These are phyloP conservation scores for Sinapis alba DNA, from an alignment of 441 rosid genomes.

Conservation along the genomic window DNA sequence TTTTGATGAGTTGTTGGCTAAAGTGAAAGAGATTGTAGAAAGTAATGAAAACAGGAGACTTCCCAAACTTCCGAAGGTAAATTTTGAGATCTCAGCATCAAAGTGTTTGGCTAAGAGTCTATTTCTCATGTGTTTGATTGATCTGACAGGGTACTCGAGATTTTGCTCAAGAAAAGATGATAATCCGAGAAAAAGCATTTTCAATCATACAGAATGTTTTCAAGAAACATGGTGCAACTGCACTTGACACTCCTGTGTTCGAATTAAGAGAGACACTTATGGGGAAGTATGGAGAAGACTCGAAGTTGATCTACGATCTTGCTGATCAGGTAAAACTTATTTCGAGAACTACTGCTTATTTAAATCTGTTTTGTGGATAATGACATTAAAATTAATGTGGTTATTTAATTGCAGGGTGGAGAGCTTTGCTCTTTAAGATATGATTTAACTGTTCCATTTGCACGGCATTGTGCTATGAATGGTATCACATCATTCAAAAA, in stretches of 20 bases:
- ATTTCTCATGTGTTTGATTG: conserved; percentile 21
- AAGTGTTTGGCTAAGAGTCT: background rate
- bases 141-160: conserved; percentile 98
- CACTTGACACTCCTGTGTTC: conserved; percentile 94
- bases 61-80: conserved; percentile 94
- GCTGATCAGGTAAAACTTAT: conserved; percentile 94
- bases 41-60: conserved; percentile 90
- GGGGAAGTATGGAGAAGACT: conserved; percentile 96
- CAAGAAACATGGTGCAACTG: conserved; percentile 86
- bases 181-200: conserved; percentile 77
- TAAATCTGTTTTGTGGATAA: conserved; percentile 8
- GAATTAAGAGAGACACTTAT: conserved; percentile 92
- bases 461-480: conserved; percentile 91
- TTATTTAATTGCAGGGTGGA: conserved; percentile 76
- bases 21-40: conserved; percentile 77
- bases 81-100: background rate
- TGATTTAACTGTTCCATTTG: conserved; percentile 95
- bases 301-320: conserved; percentile 88
- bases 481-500: conserved; percentile 80
- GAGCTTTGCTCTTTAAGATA: conserved; percentile 95
- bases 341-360: background rate
- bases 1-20: conserved; percentile 55
- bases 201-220: conserved; percentile 73
- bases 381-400: too few relatives aligned
- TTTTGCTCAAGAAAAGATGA: conserved; percentile 86